These are phyloP conservation scores for Populus tomentosa DNA, from an alignment of 441 rosid genomes.

Conservation along the genomic window DNA sequence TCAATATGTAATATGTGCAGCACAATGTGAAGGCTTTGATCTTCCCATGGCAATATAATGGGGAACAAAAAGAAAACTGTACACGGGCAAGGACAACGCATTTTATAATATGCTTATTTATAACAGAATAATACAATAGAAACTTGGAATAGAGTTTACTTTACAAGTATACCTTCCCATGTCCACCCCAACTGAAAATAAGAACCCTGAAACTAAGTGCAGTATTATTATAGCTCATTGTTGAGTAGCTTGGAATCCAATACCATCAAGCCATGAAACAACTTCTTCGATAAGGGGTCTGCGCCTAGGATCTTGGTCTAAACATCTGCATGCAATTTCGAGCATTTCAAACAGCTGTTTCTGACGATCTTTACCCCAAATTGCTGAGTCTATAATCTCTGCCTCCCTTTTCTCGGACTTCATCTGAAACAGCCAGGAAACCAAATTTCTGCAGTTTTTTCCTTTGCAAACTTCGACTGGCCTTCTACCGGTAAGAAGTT, in stretches of 20 bases:
- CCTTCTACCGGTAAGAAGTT: too few relatives aligned
- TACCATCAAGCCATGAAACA: too few relatives aligned
- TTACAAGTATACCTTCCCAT: conserved; percentile 34
- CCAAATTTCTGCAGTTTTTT: too few relatives aligned
- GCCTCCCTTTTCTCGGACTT: too few relatives aligned
- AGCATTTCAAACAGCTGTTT: too few relatives aligned
- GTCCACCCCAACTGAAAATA: conserved; percentile 15
- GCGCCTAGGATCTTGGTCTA: too few relatives aligned
- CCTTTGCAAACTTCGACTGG: too few relatives aligned
- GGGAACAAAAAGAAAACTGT: neutral
- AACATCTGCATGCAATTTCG: too few relatives aligned
- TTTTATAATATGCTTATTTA: neutral
- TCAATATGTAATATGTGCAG: neutral
- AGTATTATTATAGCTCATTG: conserved; percentile 18
- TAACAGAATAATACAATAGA: conserved; percentile 19
- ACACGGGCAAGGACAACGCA: neutral
- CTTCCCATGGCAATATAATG: neutral
- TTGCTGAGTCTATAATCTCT: too few relatives aligned
- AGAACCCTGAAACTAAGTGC: neutral
- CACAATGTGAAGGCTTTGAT: neutral
- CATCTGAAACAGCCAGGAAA: too few relatives aligned
- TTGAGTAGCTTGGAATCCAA: conserved; percentile 29
- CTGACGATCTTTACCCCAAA: too few relatives aligned
- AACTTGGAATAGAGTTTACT: conserved; percentile 21
- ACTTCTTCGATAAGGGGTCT: too few relatives aligned